phyloP scores from a whole-genome alignment of 2,329 filamentous ascomycete species.

The Drechslera avenae region DNA sequence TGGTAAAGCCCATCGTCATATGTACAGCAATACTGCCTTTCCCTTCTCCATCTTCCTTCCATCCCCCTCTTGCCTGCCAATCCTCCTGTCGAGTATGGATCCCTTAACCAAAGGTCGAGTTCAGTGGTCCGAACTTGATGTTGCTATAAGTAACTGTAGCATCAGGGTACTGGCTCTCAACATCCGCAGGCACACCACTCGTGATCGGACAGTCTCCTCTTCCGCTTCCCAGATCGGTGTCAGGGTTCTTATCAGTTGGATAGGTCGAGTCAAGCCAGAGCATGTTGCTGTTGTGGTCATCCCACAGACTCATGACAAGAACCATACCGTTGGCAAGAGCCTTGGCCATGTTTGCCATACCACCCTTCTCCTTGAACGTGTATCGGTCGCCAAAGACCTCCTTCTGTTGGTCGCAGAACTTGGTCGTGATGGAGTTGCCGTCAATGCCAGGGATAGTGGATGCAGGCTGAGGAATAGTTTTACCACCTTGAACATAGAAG shows the following conservation, averaged over 20 bases:
- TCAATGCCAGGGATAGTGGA: slow-evolving; percentile 53
- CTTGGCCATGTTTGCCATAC: slow-evolving; percentile 60
- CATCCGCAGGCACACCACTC: slow-evolving; percentile 38
- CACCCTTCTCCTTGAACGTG: slow-evolving; percentile 61
- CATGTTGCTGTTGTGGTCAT: slow-evolving; percentile 71
- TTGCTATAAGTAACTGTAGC: slow-evolving; percentile 36
- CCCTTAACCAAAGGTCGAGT: slow-evolving; percentile 32
- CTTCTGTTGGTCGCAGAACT: slow-evolving; percentile 40
- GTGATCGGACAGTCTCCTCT: slow-evolving; percentile 36
- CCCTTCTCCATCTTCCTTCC: background rate
- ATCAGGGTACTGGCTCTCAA: slow-evolving; percentile 27
- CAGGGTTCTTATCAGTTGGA: slow-evolving; percentile 52
- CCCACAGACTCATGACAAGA: slow-evolving; percentile 65
- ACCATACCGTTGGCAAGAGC: slow-evolving; percentile 65
- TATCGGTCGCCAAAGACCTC: slow-evolving; percentile 43
- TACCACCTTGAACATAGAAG: slow-evolving; percentile 57
- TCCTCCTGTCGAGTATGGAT: no score
- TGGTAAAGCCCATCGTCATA: background rate
- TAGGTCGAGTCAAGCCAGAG: slow-evolving; percentile 73
- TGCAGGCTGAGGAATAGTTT: slow-evolving; percentile 53
- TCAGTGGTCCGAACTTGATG: slow-evolving; percentile 40
- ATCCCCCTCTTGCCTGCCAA: no score
- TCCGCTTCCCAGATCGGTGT: slow-evolving; percentile 33
- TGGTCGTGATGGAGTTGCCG: slow-evolving; percentile 39
- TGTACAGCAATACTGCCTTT: background rate